Evolutionary conservation across 441 rosid species (phyloP), one percentile per base, ranked within the genome.

Genomic region (Pelargonium myrrhifolium): DNA sequence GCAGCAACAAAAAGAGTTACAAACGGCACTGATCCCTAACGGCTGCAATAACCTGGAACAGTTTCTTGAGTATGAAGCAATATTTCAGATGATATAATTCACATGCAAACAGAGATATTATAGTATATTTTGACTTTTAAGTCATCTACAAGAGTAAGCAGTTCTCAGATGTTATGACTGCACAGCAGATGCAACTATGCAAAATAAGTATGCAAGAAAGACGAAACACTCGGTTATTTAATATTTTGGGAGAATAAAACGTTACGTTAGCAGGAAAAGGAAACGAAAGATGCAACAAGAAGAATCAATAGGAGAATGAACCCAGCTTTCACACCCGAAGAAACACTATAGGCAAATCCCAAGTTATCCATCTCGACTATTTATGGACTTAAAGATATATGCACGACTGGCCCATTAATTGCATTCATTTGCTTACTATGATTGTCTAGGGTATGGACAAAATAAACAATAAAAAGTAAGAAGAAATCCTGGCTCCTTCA

Each of bases 1-100:
- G 90, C 90, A 81, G 64, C 43, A 59, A 39, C 64, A 62, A 70
- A 55, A 73, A 76, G 68, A 70, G 22, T 59, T 24, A 59, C 28
- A 47, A 47, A 56, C 62, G 24, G 10, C 1, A 53, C 1, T 59
- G 28, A 59, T 59, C 62, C 35, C 4, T 59, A 21, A 56, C 31
- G 9, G 62, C 12, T 56, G 22, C 1, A 56, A 68, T 28, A 28
- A 17, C 31, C 58, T 49, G 69, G 20, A 6, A 60, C n/a, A 49
- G 31, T 60, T 63, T 51, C 10, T 65, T 18, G 28, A 51, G 37
- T 26, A 69, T n/a, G 49, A 47, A 64, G 61, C 47, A 75, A 64
- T 66, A 70, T 12, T 59, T 64, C 26, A 66, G 64, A n/a, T 35
- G 26, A 35, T 21, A 28, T 3, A 59, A 43, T 69, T 31, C 35